Percentiles rank a stretch among this genome's conserved stretches.
Evolutionary conservation across 2,329 filamentous ascomycete genomes (phyloP).

Genomic region (Colletotrichum melonis): DNA sequence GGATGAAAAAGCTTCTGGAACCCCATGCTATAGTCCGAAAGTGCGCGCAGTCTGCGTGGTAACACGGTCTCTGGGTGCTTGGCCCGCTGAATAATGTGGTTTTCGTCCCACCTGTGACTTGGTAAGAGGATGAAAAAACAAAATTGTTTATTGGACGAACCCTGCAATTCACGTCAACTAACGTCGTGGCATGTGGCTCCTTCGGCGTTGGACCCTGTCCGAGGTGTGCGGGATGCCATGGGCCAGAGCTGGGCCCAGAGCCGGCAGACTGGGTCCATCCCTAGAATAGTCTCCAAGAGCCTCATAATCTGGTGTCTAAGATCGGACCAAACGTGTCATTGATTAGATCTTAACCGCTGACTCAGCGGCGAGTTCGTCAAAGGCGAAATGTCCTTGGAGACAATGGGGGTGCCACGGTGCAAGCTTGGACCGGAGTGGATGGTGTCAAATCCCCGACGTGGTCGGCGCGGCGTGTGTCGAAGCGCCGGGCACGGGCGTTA

Average conservation of each 20-base stretch:
- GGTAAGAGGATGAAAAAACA: neutral
- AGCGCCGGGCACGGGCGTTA: constrained; percentile 4
- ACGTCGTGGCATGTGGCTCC: neutral
- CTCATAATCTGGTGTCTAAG: neutral
- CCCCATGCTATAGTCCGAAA: neutral
- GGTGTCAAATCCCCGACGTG: neutral
- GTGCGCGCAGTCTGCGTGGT: neutral
- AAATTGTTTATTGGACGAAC: neutral
- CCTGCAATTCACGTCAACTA: neutral
- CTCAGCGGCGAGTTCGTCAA: neutral
- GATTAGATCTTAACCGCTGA: neutral
- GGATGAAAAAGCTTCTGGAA: constrained; percentile 8
- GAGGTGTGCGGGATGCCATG: constrained; percentile 11
- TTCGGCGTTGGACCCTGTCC: constrained; percentile 20
- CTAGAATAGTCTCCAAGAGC: neutral
- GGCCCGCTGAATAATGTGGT: neutral
- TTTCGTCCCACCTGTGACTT: neutral
- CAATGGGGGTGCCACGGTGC: neutral
- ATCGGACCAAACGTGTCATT: neutral
- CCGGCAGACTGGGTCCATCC: constrained; percentile 3
- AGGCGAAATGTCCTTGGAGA: no score
- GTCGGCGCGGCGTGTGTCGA: constrained; percentile 20
- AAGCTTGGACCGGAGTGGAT: neutral
- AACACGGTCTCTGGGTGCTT: neutral
- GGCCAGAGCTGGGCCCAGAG: neutral